Evolutionary conservation across 1,139 yeast species (phyloP), one percentile per base, ranked within the genome.

Genomic region (Kodamaea fungicola): DNA sequence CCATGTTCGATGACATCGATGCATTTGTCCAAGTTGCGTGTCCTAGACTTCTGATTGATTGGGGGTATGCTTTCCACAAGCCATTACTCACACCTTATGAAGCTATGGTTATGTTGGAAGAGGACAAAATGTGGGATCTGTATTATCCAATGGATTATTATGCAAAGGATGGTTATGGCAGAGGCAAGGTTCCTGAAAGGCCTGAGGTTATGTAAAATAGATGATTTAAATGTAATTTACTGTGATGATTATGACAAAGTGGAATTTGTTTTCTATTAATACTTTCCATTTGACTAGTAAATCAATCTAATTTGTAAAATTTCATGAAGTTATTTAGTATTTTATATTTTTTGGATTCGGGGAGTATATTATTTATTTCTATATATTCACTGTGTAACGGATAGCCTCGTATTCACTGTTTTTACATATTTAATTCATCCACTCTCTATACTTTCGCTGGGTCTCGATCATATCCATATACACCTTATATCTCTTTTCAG

Each of bases 11-110:
- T 51, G 95, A 88, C 52, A 79, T 92, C 13, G 98, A 92, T 61
- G 95, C 90, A 5, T 92, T 95, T 72, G 85, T 92, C 12, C 99
- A 92, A 60, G 96, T 92, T 3, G 99, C 98, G 0, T 92, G 99
- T 57, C 99, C 99, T 0, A 70, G 99, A 49, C 67, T 92, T 37
- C 87, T 96, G 2, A 92, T 92, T 31, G 99, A 92, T 59, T 92
- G 99, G 99, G 99, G 99, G 1, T 92, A 94, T 57, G 98, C 98
- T 0, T 92, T 92, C 55, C 80, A 82, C 41, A 86, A 85, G 55
- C 99, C 99, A 0, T 67, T 92, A 32, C 64, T 92, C 40, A 90
- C 98, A 0, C 98, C 99, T 0, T 92, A 94, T 57, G 99, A 92
- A 55, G 90, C 97, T 0, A 89, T 87, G 89, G 96, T 90, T 3